Base-by-base conservation (phyloP, 2,329 filamentous ascomycete genomes). In the Sporothrix phasma region DNA sequence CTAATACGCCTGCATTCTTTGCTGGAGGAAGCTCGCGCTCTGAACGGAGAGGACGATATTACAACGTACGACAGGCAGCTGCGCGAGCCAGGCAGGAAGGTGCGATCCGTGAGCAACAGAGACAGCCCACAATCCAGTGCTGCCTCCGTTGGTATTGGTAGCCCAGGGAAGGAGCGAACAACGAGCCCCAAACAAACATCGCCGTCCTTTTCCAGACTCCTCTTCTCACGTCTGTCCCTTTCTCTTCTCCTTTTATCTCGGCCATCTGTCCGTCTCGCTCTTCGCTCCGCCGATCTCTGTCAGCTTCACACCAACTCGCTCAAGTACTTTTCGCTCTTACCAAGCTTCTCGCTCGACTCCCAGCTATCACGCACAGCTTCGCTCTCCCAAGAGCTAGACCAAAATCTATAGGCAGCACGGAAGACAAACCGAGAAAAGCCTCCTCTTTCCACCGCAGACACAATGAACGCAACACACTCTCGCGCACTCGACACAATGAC, bases 181-280 rank as follows among this genome's bases (percentile, higher is more conserved):
- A 22, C 26, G 41, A 49, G 5, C 58, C 58, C 58, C 29, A 61
- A 61, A 61, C 37, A 61, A 61, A 61, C 58, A 61, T 39, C 29
- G 58, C 26, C 29, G 41, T 49, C 22, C 17, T 39, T 15, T 24
- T 43, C n/a, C 41, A 43, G 11, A 24, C 26, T 5, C 41, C 17
- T 31, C 6, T 46, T 29, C 29, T 17, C 43, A 26, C 31, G 43
- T 59, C 10, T 37, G 34, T 56, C 24, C 39, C 34, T 46, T 51
- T 34, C 31, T 43, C 4, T 43, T 43, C 41, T 47, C 2, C 61
- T n/a, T 19, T n/a, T 49, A 5, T 51, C 31, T 46, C 26, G 8
- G 15, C 41, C 53, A 19, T 22, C 17, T 45, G 29, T 41, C 26
- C 41, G 8, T 56, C 34, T 37, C 31, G 22, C 17, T 45, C 41